These are phyloP conservation scores for Pichia sp. DNA, from an alignment of 1,139 yeast genomes.

Conservation along the genomic window DNA sequence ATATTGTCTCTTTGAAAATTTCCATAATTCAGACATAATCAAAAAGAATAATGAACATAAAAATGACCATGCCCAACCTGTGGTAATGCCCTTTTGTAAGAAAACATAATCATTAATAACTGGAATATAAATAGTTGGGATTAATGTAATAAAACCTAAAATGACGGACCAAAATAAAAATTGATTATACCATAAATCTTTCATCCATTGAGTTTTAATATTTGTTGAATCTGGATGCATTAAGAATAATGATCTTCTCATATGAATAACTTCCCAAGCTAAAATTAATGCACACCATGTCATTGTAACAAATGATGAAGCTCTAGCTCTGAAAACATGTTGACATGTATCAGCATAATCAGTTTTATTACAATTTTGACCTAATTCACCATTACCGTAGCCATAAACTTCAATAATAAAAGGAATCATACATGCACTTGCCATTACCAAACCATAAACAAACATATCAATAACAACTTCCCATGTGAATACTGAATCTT, in stretches of 20 bases:
- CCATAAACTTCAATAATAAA: constrained; percentile 64
- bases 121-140: constrained; percentile 85
- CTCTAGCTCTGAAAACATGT: constrained; percentile 70
- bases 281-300: constrained; percentile 85
- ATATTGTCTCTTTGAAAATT: constrained; percentile 57
- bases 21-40: constrained; percentile 59
- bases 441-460: constrained; percentile 70
- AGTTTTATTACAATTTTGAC: constrained; percentile 53
- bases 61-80: constrained; percentile 80
- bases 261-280: constrained; percentile 88
- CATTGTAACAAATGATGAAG: constrained; percentile 77
- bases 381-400: constrained; percentile 62
- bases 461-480: constrained; percentile 70
- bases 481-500: constrained; percentile 57
- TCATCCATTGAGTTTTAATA: constrained; percentile 50
- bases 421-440: constrained; percentile 61
- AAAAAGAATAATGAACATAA: constrained; percentile 59
- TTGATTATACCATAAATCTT: constrained; percentile 69
- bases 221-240: constrained; percentile 66
- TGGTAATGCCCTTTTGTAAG: constrained; percentile 64
- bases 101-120: constrained; percentile 77
- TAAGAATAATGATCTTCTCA: constrained; percentile 63
- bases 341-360: constrained; percentile 44
- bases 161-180: constrained; percentile 80
- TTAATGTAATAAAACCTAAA: constrained; percentile 62